Conservation (phyloP, 2,329 filamentous ascomycete genomes). For the Epichloe festucae region DNA sequence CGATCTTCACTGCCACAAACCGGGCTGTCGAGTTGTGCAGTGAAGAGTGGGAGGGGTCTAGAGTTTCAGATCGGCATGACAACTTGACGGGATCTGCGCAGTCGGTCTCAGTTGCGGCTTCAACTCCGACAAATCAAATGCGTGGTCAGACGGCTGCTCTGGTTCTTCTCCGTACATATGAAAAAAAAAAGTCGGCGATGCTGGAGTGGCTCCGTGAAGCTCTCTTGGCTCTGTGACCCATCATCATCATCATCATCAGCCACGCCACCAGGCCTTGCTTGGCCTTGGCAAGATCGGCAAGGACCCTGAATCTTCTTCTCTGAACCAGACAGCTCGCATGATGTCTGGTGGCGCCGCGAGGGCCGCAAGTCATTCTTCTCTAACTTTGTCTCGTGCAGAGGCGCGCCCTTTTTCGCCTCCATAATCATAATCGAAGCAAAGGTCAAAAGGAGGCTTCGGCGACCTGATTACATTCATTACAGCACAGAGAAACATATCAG, state of each 20-base stretch:
- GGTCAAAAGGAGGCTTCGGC: too few species aligned
- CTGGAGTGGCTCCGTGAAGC: neutral
- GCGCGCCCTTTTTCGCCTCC: too few species aligned
- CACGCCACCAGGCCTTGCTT: neutral
- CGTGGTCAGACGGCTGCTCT: neutral
- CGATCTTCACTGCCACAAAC: neutral
- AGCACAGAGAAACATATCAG: too few species aligned
- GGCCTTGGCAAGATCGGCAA: neutral
- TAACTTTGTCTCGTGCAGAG: too few species aligned
- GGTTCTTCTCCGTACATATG: neutral
- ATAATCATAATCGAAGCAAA: too few species aligned
- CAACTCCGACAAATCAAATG: neutral
- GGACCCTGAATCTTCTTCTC: neutral
- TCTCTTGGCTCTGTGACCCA: neutral
- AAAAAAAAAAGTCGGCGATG: neutral
- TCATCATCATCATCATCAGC: neutral
- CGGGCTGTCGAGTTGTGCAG: neutral
- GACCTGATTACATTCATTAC: too few species aligned
- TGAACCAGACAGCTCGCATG: neutral
- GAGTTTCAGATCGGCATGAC: slow-evolving; percentile 1
- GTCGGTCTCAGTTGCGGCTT: neutral
- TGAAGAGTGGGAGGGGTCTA: neutral
- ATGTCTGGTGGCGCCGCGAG: too few species aligned
- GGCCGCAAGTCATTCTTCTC: too few species aligned
- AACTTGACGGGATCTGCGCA: neutral